Base-by-base conservation (phyloP, 2,329 filamentous ascomycete species). In the Arachnopeziza araneosa region DNA sequence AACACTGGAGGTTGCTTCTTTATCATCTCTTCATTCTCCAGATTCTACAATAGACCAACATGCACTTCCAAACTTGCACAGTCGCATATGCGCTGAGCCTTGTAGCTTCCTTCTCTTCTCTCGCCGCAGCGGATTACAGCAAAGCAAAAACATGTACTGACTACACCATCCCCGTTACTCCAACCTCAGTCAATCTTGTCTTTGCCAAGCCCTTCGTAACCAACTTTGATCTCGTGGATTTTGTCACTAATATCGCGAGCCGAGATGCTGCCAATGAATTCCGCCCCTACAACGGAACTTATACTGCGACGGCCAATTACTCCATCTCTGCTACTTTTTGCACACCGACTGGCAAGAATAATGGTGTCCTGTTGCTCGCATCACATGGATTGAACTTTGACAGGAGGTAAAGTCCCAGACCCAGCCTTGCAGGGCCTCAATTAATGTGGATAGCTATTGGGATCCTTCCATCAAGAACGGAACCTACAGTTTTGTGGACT, bases 401-500 rank as follows among this genome's bases (percentile, higher is more conserved):
- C 12, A 44, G 36, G 36, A 44, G 36, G 36, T 44, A 44, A 44
- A 12, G 2, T 14, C 17, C 36, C 10, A 44, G 4, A 17, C 36
- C 17, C 12, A 6, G 17, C 36, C 12, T 7, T 44, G 12, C 17
- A 44, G 12, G 12, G 26, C 26, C 36, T 44, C 36, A 2, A 44
- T 19, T 44, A 44, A 44, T 19, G 36, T 17, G 36, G 17, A 14
- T 44, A 59, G 57, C 72, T 71, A 75, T 61, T 75, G 73, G 73
- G 68, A 73, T 56, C 64, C 67, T 9, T 60, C 64, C 7, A 68
- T 66, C 26, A 57, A 65, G 50, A 64, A 67, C 19, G 62, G 64
- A 3, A 59, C 66, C n/a, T 75, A 72, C 62, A 74, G 70, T 55
- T 74, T 74, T 58, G 71, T 73, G 10, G 68, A 74, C 57, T 65